Conservation (phyloP, 2,329 filamentous ascomycete genomes). For the Claviceps pusilla region DNA sequence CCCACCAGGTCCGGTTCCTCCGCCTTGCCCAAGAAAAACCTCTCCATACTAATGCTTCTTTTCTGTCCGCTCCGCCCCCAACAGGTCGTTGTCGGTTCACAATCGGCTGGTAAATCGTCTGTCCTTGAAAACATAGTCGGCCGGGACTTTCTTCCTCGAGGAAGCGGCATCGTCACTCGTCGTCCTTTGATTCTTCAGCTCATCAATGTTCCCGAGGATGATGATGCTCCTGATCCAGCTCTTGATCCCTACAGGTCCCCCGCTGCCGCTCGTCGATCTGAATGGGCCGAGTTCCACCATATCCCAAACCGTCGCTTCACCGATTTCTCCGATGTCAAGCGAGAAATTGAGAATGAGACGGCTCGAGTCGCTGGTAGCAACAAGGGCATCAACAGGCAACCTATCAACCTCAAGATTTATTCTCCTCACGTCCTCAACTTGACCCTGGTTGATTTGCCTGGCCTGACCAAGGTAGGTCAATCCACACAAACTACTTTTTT, state of each 20-base stretch:
- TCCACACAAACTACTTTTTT: background rate
- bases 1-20: background rate
- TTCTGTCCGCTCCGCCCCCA: background rate
- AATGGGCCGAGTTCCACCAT: constrained; percentile 95
- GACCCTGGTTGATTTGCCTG: constrained; percentile 88
- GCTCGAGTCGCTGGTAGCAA: constrained; percentile 83
- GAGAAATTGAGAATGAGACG: constrained; percentile 95
- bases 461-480: constrained; percentile 67
- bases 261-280: constrained; percentile 48
- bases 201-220: constrained; percentile 84
- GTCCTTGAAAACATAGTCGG: constrained; percentile 98
- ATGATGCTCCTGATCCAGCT: constrained; percentile 47
- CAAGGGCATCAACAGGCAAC: constrained; percentile 94
- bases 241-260: constrained; percentile 63
- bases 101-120: constrained; percentile 95
- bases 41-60: background rate
- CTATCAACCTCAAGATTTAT: constrained; percentile 97
- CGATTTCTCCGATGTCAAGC: constrained; percentile 84
- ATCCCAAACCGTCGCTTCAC: constrained; percentile 78
- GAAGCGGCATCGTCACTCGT: constrained; percentile 90
- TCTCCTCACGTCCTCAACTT: constrained; percentile 92
- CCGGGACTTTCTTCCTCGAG: constrained; percentile 88
- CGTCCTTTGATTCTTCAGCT: constrained; percentile 91
- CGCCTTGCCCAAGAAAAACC: constrained; percentile 3
- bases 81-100: constrained; percentile 93